Percentiles rank a stretch among this genome's conserved stretches.
Conservation (phyloP, 2,329 filamentous ascomycete genomes). For the Fusarium longipes region DNA sequence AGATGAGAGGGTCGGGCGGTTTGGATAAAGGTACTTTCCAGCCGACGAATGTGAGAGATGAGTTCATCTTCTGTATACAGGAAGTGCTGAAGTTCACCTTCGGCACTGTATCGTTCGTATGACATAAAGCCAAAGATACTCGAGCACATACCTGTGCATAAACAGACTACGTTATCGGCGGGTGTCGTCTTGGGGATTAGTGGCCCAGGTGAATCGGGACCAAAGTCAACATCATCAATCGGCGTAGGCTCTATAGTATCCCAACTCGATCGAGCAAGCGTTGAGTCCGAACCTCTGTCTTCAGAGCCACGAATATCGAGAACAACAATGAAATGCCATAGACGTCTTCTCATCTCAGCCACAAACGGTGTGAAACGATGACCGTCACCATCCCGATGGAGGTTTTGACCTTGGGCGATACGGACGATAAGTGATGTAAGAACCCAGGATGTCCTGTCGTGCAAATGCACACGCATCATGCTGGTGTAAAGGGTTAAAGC, state of each 20-base stretch:
- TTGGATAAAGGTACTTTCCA: constrained; percentile 56
- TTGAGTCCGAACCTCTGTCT: constrained; percentile 61
- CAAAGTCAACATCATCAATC: constrained; percentile 64
- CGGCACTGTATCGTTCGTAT: constrained; percentile 47
- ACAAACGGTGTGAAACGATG: constrained; percentile 60
- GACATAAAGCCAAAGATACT: constrained; percentile 54
- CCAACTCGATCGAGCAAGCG: constrained; percentile 56
- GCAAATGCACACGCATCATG: constrained; percentile 53
- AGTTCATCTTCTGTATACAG: constrained; percentile 54
- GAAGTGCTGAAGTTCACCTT: constrained; percentile 32
- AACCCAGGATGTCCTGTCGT: constrained; percentile 56
- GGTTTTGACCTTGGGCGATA: constrained; percentile 56
- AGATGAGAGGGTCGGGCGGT: constrained; percentile 50
- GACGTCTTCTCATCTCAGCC: constrained; percentile 67
- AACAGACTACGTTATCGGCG: constrained; percentile 55
- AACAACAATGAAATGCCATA: constrained; percentile 73
- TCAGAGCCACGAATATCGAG: constrained; percentile 67
- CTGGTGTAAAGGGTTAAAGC: constrained; percentile 56
- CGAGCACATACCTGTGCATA: constrained; percentile 56
- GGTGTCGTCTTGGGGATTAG: constrained; percentile 52
- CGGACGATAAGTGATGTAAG: constrained; percentile 56
- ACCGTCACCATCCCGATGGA: constrained; percentile 57
- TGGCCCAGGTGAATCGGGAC: constrained; percentile 52
- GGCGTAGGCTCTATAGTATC: constrained; percentile 63
- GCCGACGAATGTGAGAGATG: constrained; percentile 52